phyloP scores from a whole-genome alignment of 202 grass and related monocot species.

The Carex sylvatica region DNA sequence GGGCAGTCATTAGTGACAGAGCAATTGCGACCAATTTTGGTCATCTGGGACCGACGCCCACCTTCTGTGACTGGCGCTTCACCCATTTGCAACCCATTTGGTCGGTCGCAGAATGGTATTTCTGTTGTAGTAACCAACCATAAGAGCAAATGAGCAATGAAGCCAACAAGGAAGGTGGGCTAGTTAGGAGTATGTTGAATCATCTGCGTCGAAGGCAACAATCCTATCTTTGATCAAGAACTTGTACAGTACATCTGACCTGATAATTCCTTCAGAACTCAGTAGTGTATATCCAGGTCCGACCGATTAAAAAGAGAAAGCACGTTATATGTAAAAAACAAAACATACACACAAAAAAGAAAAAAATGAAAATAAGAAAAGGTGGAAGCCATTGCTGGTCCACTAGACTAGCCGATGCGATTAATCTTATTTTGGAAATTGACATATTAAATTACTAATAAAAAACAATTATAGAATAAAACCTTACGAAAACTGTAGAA shows the following conservation, averaged over 20 bases:
- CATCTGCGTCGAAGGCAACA: neutral
- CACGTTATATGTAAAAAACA: neutral
- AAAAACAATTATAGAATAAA: neutral
- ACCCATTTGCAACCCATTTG: too few relatives aligned
- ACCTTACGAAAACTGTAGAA: too few relatives aligned
- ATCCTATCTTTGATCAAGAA: slow-evolving; percentile 5
- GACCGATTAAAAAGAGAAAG: neutral
- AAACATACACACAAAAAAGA: neutral
- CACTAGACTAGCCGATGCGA: neutral
- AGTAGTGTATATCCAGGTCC: neutral
- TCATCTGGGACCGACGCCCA: too few relatives aligned
- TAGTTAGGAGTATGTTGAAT: neutral
- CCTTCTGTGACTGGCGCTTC: too few relatives aligned
- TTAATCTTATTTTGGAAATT: neutral
- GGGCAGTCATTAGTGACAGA: too few relatives aligned
- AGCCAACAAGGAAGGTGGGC: neutral
- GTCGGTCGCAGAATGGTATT: too few relatives aligned
- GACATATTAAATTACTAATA: neutral
- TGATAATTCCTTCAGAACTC: neutral
- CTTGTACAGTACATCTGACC: too few relatives aligned
- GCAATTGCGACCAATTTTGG: too few relatives aligned
- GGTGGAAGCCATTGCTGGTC: neutral
- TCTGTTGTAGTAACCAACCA: too few relatives aligned
- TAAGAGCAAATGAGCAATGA: too few relatives aligned
- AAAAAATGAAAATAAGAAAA: neutral